Base-by-base conservation (phyloP, 257 asterid genomes). In the Echium plantagineum region DNA sequence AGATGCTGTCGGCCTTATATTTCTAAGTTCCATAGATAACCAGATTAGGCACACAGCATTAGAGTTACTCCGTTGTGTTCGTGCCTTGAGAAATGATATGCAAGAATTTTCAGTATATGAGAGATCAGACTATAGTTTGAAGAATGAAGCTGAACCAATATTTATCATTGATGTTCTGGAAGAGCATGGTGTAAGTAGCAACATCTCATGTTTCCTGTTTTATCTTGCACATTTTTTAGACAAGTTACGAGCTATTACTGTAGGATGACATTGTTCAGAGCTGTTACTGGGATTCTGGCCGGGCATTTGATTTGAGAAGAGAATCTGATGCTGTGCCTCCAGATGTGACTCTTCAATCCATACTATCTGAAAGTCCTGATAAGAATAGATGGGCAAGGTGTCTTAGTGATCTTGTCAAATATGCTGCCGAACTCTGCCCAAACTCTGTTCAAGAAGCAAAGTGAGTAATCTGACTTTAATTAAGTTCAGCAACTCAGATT, bases 221-320 rank as follows among this genome's bases (percentile, higher is more conserved):
- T 52, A 63, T 55, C 54, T 31, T 66, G 53, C 26, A 19, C 47
- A 49, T 0, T 26, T 55, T 57, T 52, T 67, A 46, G 55, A n/a
- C 55, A 32, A 12, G 15, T 59, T 68, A 54, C 56, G 57, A 47
- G 67, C 35, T 28, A 31, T 55, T 17, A 31, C 69, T 63, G 19
- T 85, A 93, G 98, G 98, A 93, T 73, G 97, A 93, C 80, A 93
- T 93, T 63, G 98, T 93, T 71, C 98, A 89, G 84, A 86, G 95
- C 81, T 93, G 97, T 77, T 93, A 89, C 67, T 93, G 94, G 94
- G 98, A 89, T 78, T 82, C 85, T 60, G 90, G 94, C 17, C 97
- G 98, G 59, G 86, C 96, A 57, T 93, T 93, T 60, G 97, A 89
- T 84, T 71, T 83, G 81, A 86, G 83, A 77, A 83, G 96, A 71